Evolutionary conservation across 257 asterid genomes (phyloP).

Genomic region (Solanum chilense): DNA sequence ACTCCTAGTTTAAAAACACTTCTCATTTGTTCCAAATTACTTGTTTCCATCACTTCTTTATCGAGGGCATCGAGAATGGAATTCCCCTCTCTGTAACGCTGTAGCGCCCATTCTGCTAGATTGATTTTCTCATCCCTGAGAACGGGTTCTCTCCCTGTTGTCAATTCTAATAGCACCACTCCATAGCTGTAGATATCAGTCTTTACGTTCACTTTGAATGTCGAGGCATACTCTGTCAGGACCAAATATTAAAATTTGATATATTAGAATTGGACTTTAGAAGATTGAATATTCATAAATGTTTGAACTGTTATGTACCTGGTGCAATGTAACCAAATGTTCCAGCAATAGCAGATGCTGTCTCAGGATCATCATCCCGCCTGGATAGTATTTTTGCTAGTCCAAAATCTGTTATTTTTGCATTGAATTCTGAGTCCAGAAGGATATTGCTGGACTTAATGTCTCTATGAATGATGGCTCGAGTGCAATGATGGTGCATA

Average conservation of each 20-base stretch:
- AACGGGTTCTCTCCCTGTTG: constrained; percentile 43
- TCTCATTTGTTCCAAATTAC: constrained; percentile 37
- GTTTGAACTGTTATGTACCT: constrained; percentile 12
- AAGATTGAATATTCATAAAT: not conserved
- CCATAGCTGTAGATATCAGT: constrained; percentile 32
- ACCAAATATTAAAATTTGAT: not conserved
- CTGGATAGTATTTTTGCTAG: constrained; percentile 36
- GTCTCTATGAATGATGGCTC: constrained; percentile 51
- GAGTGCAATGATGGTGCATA: constrained; percentile 53
- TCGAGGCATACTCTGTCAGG: constrained; percentile 62
- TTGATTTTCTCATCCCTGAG: constrained; percentile 42
- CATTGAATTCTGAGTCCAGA: constrained; percentile 38
- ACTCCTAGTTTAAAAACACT: constrained; percentile 55
- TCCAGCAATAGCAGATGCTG: constrained; percentile 47
- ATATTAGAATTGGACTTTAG: not conserved
- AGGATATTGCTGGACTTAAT: constrained; percentile 59
- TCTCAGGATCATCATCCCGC: constrained; percentile 26
- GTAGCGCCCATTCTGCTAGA: constrained; percentile 87
- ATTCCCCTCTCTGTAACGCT: constrained; percentile 35
- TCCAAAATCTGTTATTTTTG: constrained; percentile 58
- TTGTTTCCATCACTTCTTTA: constrained; percentile 27
- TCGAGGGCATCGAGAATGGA: constrained; percentile 30
- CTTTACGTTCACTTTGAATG: constrained; percentile 23
- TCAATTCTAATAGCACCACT: constrained; percentile 28
- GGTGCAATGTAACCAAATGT: constrained; percentile 65